Evolutionary conservation across 1,139 yeast genomes (phyloP).

Genomic region (Yamadazyma dendronema): DNA sequence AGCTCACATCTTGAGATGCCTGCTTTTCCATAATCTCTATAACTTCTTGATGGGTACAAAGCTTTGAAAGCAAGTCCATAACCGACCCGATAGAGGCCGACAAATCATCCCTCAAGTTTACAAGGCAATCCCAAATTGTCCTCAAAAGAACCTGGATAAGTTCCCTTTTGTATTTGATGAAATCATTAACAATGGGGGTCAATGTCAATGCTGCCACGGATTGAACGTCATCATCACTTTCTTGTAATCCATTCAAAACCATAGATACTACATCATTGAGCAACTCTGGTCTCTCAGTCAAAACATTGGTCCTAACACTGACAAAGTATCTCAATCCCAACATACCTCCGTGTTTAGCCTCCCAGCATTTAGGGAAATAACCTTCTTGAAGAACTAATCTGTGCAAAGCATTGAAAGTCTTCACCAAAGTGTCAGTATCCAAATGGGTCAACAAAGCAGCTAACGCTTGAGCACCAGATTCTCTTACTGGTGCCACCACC

Average conservation of each 20-base stretch:
- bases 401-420: slow-evolving; percentile 65
- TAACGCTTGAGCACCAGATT: slow-evolving; percentile 91
- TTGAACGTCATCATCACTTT: slow-evolving; percentile 93
- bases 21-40: slow-evolving; percentile 66
- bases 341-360: slow-evolving; percentile 98
- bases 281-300: slow-evolving; percentile 56
- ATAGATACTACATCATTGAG: slow-evolving; percentile 74
- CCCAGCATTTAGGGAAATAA: slow-evolving; percentile 61
- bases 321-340: slow-evolving; percentile 90
- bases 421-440: slow-evolving; percentile 48
- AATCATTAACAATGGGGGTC: slow-evolving; percentile 83
- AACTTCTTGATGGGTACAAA: slow-evolving; percentile 81
- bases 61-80: slow-evolving; percentile 87
- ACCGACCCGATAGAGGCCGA: slow-evolving; percentile 95
- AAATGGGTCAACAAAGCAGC: slow-evolving; percentile 85
- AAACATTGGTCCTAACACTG: slow-evolving; percentile 78
- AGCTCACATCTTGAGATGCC: slow-evolving; percentile 53
- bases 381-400: slow-evolving; percentile 70
- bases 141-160: slow-evolving; percentile 64
- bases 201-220: slow-evolving; percentile 94
- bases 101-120: slow-evolving; percentile 83
- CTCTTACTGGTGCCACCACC: slow-evolving; percentile 97
- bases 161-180: slow-evolving; percentile 63
- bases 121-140: slow-evolving; percentile 86
- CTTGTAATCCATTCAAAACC: slow-evolving; percentile 83